A percentile compares a stretch with the other conserved stretches of the same genome.
Conservation (phyloP, 2,329 filamentous ascomycete genomes). For the Botrytis byssoidea region DNA sequence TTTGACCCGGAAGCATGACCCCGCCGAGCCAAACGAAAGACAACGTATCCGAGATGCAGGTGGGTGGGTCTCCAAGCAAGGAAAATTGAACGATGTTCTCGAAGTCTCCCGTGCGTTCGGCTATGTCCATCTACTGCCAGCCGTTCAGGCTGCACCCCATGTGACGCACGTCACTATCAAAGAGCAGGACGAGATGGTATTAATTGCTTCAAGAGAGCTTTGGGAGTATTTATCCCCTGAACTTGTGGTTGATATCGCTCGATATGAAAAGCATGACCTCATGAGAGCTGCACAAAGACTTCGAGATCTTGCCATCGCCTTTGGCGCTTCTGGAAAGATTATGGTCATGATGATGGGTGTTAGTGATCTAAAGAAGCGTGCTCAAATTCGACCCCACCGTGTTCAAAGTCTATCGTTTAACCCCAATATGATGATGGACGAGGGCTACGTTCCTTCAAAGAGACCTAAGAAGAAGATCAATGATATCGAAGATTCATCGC, state of each 20-base stretch:
- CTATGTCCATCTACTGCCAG: constrained; percentile 87
- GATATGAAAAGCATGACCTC: constrained; percentile 80
- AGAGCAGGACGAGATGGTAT: constrained; percentile 89
- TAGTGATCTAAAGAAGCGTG: constrained; percentile 82
- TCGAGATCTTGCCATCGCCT: constrained; percentile 90
- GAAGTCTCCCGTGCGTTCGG: constrained; percentile 94
- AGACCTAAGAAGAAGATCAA: constrained; percentile 64
- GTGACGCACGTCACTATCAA: constrained; percentile 75
- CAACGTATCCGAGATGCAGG: constrained; percentile 90
- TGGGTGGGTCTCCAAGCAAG: constrained; percentile 92
- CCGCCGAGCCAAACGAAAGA: constrained; percentile 79
- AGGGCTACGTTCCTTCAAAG: constrained; percentile 64
- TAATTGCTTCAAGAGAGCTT: constrained; percentile 86
- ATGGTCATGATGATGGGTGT: constrained; percentile 99
- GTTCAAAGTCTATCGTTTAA: constrained; percentile 80
- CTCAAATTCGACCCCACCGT: constrained; percentile 67
- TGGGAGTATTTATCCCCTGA: constrained; percentile 94
- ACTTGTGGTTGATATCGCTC: constrained; percentile 85
- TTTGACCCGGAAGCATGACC: constrained; percentile 89
- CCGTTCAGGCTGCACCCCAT: constrained; percentile 87
- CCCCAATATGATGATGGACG: constrained; percentile 70
- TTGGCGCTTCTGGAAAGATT: constrained; percentile 89
- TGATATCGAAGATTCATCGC: constrained; percentile 73
- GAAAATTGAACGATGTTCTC: constrained; percentile 86
- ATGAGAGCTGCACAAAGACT: constrained; percentile 96